Evolutionary conservation across 2,329 filamentous ascomycete genomes (phyloP), one percentile per base, ranked within the genome.

Genomic region (Leptosphaerulina australis): DNA sequence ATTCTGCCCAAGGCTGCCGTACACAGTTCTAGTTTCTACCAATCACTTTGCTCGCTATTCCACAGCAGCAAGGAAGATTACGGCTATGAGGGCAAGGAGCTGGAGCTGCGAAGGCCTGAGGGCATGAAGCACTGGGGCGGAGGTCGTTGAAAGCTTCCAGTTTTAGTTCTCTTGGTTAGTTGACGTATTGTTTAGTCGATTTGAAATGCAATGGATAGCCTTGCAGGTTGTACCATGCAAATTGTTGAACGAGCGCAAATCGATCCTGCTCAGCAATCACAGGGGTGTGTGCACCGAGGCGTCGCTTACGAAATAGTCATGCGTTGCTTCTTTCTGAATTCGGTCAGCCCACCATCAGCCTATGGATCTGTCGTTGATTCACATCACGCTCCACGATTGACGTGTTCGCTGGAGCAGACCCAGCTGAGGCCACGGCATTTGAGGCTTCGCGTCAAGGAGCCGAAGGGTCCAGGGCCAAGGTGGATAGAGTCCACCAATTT

Each of bases 61-160:
- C 51, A 56, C 39, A 53, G 64, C 6, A 31, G 51, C 1, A 59
- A 64, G 29, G 56, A 60, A 36, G 56, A 59, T 18, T 67, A 67
- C 38, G 68, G 64, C 2, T 71, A 70, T 31, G 69, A 70, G 38
- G 70, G 69, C 5, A 71, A 70, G 24, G 70, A 72, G 51, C 36
- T 57, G 29, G 64, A 70, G 43, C 26, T 71, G 58, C 55, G 69
- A 14, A 58, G 67, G 30, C 70, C 70, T 4, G 54, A 50, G 41
- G 69, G 70, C 2, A 64, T 60, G 58, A 61, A 63, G 38, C 63
- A 71, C 46, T 72, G 68, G 67, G 61, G 56, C 30, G 44, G 41
- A 30, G 48, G 48, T 29, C 40, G 14, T 15, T 51, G 28, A 56
- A 14, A n/a, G 20, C 5, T 28, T 7, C 9, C 24, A 15, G 26